These are phyloP conservation scores for Nitzschia sp. DNA, from an alignment of 108 stramenopile species.

Conservation along the genomic window DNA sequence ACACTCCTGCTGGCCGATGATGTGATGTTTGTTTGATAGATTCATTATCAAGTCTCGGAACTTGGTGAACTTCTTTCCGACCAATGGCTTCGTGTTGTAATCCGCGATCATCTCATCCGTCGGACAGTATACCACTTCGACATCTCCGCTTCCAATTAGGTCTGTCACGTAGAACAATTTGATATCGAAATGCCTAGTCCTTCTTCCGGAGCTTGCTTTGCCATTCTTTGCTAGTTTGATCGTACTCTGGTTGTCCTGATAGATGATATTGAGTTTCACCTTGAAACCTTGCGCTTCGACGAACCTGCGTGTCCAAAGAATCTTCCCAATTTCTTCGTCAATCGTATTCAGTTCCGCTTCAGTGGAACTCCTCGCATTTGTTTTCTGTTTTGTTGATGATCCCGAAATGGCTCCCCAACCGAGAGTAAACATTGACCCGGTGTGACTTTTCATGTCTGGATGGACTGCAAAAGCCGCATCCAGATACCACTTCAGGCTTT, in stretches of 20 bases:
- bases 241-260: constrained; percentile 58
- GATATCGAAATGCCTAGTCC: constrained; percentile 37
- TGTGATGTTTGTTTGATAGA: neutral
- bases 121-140: constrained; percentile 50
- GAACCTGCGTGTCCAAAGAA: constrained; percentile 56
- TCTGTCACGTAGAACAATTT: constrained; percentile 51
- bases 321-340: constrained; percentile 41
- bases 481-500: constrained; percentile 23
- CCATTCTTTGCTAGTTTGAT: constrained; percentile 60
- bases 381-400: constrained; percentile 40
- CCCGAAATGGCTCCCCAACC: constrained; percentile 25
- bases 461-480: constrained; percentile 44
- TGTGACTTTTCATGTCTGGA: constrained; percentile 28
- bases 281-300: constrained; percentile 48
- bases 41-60: constrained; percentile 41
- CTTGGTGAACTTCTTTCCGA: constrained; percentile 24
- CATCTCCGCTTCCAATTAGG: constrained; percentile 26
- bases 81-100: constrained; percentile 37
- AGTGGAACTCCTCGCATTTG: constrained; percentile 50
- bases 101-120: constrained; percentile 40
- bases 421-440: constrained; percentile 31
- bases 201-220: constrained; percentile 13
- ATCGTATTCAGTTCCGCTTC: constrained; percentile 51
- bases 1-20: constrained; percentile 23
- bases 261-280: constrained; percentile 35